These are phyloP conservation scores for Staphylotrichum tortipilum DNA, from an alignment of 495 filamentous ascomycete genomes.

Conservation along the genomic window DNA sequence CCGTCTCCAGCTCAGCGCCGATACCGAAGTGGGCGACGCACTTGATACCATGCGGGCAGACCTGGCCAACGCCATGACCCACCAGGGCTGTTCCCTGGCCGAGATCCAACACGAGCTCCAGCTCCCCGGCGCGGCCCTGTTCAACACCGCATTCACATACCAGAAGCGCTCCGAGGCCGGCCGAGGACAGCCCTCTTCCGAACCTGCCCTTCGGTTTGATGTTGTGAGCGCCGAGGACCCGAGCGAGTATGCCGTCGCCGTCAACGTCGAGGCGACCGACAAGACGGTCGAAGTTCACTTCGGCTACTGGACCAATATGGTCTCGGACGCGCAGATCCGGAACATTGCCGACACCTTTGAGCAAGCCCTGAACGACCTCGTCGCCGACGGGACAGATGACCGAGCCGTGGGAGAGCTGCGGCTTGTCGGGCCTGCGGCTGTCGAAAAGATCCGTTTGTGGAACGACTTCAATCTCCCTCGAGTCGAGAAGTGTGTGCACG, in stretches of 20 bases:
- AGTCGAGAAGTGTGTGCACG: constrained; percentile 36
- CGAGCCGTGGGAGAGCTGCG: constrained; percentile 18
- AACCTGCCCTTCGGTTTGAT: constrained; percentile 11
- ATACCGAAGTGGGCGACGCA: constrained; percentile 19
- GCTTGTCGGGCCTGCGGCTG: constrained; percentile 2
- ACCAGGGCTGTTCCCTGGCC: constrained; percentile 35
- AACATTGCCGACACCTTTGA: constrained; percentile 44
- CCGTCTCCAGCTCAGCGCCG: constrained; percentile 6
- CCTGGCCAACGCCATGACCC: constrained; percentile 25
- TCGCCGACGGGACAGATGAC: constrained; percentile 12
- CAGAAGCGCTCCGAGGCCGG: constrained; percentile 7
- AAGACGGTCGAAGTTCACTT: constrained; percentile 38
- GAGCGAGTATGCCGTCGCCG: constrained; percentile 46
- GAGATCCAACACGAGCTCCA: constrained; percentile 34
- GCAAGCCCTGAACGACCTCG: constrained; percentile 35
- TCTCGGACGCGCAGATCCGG: constrained; percentile 33
- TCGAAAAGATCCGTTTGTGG: constrained; percentile 12
- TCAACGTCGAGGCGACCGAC: constrained; percentile 48
- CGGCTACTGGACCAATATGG: constrained; percentile 46
- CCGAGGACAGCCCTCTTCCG: not conserved
- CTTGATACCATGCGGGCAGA: constrained; percentile 22
- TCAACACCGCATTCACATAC: constrained; percentile 30
- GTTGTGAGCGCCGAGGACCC: constrained; percentile 40
- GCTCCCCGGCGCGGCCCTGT: constrained; percentile 13
- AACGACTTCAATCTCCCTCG: constrained; percentile 16